Evolutionary conservation across 352 stramenopile species (phyloP).

Genomic region (Nothophytophthora sp.): DNA sequence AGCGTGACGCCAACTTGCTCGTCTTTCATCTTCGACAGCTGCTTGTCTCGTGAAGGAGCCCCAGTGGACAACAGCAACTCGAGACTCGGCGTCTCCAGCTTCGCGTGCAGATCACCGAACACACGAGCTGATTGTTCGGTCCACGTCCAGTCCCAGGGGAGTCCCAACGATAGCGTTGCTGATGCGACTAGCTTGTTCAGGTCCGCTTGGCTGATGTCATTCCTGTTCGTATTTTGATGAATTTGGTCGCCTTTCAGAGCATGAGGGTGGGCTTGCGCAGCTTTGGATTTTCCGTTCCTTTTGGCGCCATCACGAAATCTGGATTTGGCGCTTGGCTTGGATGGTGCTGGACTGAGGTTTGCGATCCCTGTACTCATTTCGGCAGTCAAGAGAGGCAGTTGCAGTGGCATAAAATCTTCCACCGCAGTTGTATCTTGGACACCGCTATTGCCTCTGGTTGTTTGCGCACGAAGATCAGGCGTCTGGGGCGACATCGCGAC

Average conservation of each 20-base stretch:
- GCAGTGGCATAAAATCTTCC: slow-evolving; percentile 53
- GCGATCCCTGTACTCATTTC: slow-evolving; percentile 23
- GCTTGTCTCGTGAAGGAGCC: slow-evolving; percentile 39
- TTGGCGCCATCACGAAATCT: neutral
- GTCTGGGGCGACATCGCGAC: neutral
- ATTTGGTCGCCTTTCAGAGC: slow-evolving; percentile 1
- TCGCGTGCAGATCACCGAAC: slow-evolving; percentile 27
- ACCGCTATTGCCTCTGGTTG: slow-evolving; percentile 2
- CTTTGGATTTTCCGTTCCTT: slow-evolving; percentile 2
- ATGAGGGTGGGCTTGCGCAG: neutral
- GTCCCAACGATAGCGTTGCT: slow-evolving; percentile 36
- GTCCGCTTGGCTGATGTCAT: slow-evolving; percentile 1
- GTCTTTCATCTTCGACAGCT: slow-evolving; percentile 60
- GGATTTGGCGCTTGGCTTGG: slow-evolving; percentile 8
- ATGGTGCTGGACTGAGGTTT: neutral
- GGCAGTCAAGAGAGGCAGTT: slow-evolving; percentile 34
- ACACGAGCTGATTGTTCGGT: slow-evolving; percentile 44
- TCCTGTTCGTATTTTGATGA: slow-evolving; percentile 1
- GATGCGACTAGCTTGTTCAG: slow-evolving; percentile 49
- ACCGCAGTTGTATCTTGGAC: slow-evolving; percentile 12
- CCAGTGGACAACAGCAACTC: slow-evolving; percentile 24
- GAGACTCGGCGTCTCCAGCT: slow-evolving; percentile 26
- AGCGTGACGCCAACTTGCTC: slow-evolving; percentile 63
- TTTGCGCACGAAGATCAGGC: neutral
- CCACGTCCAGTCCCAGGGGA: slow-evolving; percentile 65